A percentile compares a stretch with the other conserved stretches of the same genome.
These are phyloP conservation scores for Collariella sp. DNA, from an alignment of 495 filamentous ascomycete genomes.

Conservation along the genomic window DNA sequence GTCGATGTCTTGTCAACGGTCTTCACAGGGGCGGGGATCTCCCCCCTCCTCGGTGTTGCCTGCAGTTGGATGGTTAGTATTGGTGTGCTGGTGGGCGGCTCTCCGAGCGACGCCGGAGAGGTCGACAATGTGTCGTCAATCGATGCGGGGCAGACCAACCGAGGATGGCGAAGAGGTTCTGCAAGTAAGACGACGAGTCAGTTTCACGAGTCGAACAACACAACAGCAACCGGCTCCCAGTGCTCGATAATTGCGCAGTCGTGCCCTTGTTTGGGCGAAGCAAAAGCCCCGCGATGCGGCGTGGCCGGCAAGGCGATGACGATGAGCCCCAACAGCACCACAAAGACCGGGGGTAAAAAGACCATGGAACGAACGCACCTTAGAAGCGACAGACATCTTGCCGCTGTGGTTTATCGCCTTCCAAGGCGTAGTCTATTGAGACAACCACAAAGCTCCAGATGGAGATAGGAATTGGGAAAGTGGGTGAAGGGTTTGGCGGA, in stretches of 20 bases:
- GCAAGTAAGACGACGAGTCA: constrained; percentile 15
- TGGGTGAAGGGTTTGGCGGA: not conserved
- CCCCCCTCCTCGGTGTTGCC: constrained; percentile 87
- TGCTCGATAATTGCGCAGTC: constrained; percentile 1
- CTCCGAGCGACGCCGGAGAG: constrained; percentile 18
- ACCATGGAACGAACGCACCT: constrained; percentile 38
- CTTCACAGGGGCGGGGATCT: constrained; percentile 68
- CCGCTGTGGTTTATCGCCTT: constrained; percentile 32
- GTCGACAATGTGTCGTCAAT: constrained; percentile 33
- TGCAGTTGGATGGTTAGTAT: constrained; percentile 27
- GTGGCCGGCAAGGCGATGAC: not conserved
- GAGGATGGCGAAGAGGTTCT: constrained; percentile 87
- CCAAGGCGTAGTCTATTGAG: constrained; percentile 18
- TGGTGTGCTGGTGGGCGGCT: not conserved
- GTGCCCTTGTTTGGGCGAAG: not conserved
- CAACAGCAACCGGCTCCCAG: not conserved
- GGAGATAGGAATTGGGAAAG: constrained; percentile 2
- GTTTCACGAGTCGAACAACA: constrained; percentile 21
- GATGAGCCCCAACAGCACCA: not conserved
- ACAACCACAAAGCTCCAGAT: constrained; percentile 17
- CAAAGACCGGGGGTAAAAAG: not conserved
- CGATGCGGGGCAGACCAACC: constrained; percentile 41
- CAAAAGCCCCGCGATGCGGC: constrained; percentile 2
- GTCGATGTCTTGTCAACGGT: constrained; percentile 75
- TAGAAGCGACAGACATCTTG: constrained; percentile 57